These are phyloP conservation scores for Paraleonurus japonicus DNA, from an alignment of 257 asterid genomes.

Conservation along the genomic window DNA sequence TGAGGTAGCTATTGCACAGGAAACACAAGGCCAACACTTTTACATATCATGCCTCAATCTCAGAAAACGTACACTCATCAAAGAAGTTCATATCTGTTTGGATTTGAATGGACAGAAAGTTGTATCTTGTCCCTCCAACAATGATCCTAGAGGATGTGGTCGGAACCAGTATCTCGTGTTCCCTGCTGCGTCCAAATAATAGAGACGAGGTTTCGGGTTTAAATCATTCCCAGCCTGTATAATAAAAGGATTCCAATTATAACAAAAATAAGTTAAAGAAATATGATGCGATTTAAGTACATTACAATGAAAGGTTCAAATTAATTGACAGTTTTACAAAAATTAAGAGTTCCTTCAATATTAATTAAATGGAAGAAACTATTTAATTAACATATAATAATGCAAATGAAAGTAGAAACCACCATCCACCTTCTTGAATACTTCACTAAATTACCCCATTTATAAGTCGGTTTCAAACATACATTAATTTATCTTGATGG, in stretches of 20 bases:
- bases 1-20: neutral
- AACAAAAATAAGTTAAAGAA: too few species aligned
- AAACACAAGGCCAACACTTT: neutral
- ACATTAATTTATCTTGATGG: neutral
- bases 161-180: neutral
- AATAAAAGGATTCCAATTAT: neutral
- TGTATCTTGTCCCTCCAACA: neutral
- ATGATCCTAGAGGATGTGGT: neutral
- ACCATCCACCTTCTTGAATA: neutral
- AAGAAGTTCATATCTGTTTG: neutral
- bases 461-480: slow-evolving; percentile 5
- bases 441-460: neutral
- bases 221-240: neutral
- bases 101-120: neutral
- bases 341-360: neutral
- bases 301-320: neutral
- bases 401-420: neutral
- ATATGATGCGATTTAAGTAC: too few species aligned
- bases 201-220: neutral
- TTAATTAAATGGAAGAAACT: neutral
- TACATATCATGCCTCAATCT: neutral
- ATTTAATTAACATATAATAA: too few species aligned
- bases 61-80: neutral
- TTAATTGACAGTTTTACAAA: neutral
- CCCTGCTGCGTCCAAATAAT: neutral